phyloP scores from a whole-genome alignment of 345 rosid species.

The Pugionium dolabratum region DNA sequence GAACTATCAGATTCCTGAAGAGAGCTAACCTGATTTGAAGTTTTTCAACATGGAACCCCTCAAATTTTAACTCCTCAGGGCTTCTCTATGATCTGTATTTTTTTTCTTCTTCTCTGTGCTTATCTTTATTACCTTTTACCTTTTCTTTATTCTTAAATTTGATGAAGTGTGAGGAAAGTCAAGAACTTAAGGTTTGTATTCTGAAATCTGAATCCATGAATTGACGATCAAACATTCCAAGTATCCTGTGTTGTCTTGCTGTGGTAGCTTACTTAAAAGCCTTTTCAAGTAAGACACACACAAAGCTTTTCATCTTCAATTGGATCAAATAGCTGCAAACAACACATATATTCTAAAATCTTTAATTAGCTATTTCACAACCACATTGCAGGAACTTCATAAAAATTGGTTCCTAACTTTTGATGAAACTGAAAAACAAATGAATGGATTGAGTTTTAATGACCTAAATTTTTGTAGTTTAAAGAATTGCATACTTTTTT shows the following conservation, averaged over 20 bases:
- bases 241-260: conserved; percentile 66
- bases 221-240: conserved; percentile 64
- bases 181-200: conserved; percentile 77
- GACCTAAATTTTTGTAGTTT: too few species aligned
- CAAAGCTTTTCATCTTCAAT: conserved; percentile 79
- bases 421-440: too few species aligned
- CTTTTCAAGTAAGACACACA: conserved; percentile 64
- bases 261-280: conserved; percentile 70
- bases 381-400: too few species aligned
- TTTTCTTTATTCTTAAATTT: conserved; percentile 28
- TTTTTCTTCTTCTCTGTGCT: neutral
- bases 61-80: conserved; percentile 26
- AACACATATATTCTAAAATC: neutral
- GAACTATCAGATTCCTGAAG: conserved; percentile 91
- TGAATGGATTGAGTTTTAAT: too few species aligned
- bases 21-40: conserved; percentile 75
- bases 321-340: conserved; percentile 62
- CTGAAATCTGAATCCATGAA: conserved; percentile 61
- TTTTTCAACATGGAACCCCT: conserved; percentile 15
- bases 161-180: conserved; percentile 62
- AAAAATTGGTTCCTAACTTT: too few species aligned
- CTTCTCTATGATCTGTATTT: conserved; percentile 27
- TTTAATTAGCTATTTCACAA: too few species aligned
- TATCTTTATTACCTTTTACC: conserved; percentile 4
- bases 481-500: too few species aligned